A percentile compares a stretch with the other conserved stretches of the same genome.
Evolutionary conservation across 208 protist species (phyloP).

Genomic region (Naegleria gruberi): DNA sequence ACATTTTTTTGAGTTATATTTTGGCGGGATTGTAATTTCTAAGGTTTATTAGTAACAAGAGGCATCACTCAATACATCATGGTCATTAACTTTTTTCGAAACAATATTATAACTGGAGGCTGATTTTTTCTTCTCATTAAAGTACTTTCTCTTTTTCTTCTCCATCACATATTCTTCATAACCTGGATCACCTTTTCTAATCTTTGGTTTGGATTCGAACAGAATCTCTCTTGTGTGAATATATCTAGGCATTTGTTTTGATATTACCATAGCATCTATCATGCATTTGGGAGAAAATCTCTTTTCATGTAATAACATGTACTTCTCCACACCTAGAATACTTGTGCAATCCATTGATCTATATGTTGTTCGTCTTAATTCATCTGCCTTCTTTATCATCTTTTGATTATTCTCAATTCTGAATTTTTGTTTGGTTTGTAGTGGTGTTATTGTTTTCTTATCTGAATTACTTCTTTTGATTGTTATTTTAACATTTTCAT

Average conservation of each 20-base stretch:
- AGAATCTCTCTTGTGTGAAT: neutral
- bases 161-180: neutral
- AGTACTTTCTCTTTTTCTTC: neutral
- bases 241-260: neutral
- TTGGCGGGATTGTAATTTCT: no score
- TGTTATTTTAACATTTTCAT: neutral
- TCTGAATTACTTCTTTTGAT: neutral
- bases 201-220: neutral
- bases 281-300: neutral
- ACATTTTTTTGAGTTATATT: no score
- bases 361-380: neutral
- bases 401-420: neutral
- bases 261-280: neutral
- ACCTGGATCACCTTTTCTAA: neutral
- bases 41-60: no score
- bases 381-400: neutral
- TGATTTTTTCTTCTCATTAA: neutral
- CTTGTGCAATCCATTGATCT: neutral
- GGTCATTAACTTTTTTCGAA: no score
- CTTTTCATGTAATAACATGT: neutral
- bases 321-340: neutral
- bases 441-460: neutral
- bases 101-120: no score
- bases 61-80: no score
- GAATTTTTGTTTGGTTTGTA: neutral